Conservation (phyloP, 2,329 filamentous ascomycete genomes). For the Pestalotiopsis fici region DNA sequence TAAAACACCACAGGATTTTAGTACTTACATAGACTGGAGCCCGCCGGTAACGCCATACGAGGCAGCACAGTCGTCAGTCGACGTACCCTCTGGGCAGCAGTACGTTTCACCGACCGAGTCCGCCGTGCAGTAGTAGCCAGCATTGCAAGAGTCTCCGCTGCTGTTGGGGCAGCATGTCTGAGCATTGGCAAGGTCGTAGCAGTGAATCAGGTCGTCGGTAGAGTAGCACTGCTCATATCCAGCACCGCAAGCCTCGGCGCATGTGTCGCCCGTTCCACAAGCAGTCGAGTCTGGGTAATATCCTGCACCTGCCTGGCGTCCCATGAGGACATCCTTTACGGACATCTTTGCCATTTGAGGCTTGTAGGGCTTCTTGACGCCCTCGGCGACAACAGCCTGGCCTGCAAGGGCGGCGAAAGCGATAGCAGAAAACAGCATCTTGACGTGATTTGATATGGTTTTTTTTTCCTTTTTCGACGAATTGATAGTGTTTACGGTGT, state of each 20-base stretch:
- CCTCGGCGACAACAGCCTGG: conserved; percentile 22
- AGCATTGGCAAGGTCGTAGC: conserved; percentile 52
- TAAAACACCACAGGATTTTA: too few species aligned
- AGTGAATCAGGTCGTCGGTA: conserved; percentile 52
- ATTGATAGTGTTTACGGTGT: neutral
- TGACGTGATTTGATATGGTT: neutral
- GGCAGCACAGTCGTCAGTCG: conserved; percentile 55
- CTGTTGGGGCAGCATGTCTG: conserved; percentile 60
- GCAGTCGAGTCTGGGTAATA: conserved; percentile 28
- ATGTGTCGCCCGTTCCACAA: conserved; percentile 27
- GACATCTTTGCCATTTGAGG: conserved; percentile 26
- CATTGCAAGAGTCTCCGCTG: conserved; percentile 61
- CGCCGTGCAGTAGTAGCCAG: conserved; percentile 64
- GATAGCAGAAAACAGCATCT: conserved; percentile 24
- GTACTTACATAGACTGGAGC: conserved; percentile 49
- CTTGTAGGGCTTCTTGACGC: conserved; percentile 24
- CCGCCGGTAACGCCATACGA: conserved; percentile 48
- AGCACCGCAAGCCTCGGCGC: conserved; percentile 34
- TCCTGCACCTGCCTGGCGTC: conserved; percentile 20
- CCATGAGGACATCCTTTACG: conserved; percentile 23
- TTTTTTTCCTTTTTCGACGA: neutral
- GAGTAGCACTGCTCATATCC: conserved; percentile 30
- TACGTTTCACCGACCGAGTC: conserved; percentile 51
- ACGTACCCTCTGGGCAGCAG: conserved; percentile 61
- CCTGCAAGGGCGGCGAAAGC: conserved; percentile 23